These are phyloP conservation scores for Pichia insulana DNA, from an alignment of 805 yeast genomes.

Conservation along the genomic window DNA sequence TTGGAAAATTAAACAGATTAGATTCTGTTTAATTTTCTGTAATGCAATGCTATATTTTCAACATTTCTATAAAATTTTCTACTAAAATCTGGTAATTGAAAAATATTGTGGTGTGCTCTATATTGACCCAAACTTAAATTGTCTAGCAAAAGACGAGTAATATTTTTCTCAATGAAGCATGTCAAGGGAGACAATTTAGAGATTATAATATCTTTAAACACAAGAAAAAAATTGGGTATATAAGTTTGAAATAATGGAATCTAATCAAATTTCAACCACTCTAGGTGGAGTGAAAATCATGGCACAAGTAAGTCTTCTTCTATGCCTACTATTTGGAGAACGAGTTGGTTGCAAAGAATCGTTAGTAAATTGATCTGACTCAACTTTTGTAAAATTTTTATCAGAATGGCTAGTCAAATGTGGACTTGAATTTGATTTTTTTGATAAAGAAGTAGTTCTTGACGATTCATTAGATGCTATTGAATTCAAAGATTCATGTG, in stretches of 20 bases:
- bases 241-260: neutral
- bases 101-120: too few relatives aligned
- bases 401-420: neutral
- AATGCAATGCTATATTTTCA: too few relatives aligned
- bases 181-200: too few relatives aligned
- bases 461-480: neutral
- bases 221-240: neutral
- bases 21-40: too few relatives aligned
- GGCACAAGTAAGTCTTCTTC: slow-evolving; percentile 39
- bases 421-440: slow-evolving; percentile 1
- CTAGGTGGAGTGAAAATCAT: slow-evolving; percentile 35
- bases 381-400: neutral
- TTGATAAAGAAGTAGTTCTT: neutral
- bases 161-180: too few relatives aligned
- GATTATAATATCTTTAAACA: too few relatives aligned
- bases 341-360: neutral
- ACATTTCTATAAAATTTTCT: too few relatives aligned
- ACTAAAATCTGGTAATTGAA: too few relatives aligned
- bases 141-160: too few relatives aligned
- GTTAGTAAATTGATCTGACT: neutral
- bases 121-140: too few relatives aligned
- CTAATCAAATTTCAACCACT: slow-evolving; percentile 20
- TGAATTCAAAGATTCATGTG: neutral
- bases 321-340: slow-evolving; percentile 24
- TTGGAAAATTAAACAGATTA: too few relatives aligned